Evolutionary conservation across 768 basidiomycete species (phyloP).

Genomic region (Amyloporia xantha): DNA sequence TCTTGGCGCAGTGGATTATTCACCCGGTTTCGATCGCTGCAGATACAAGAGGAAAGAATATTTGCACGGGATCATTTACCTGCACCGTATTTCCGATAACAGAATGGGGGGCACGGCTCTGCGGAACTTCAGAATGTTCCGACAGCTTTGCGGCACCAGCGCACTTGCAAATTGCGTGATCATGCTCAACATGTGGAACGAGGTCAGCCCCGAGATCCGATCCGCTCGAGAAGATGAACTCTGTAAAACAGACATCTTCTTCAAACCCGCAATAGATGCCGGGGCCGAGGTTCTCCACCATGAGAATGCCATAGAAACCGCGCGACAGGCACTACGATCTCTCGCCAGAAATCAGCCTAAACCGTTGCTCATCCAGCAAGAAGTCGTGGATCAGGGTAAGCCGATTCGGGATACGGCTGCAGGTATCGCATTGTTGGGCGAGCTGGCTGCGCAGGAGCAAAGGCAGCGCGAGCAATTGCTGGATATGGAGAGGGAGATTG

Average conservation of each 20-base stretch:
- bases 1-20: constrained; percentile 7
- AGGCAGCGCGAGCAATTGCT: constrained; percentile 9
- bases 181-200: constrained; percentile 16
- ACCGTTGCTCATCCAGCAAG: constrained; percentile 15
- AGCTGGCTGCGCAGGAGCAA: constrained; percentile 8
- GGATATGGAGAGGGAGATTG: constrained; percentile 17
- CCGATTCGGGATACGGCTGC: constrained; percentile 12
- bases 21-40: not conserved
- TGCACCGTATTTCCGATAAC: constrained; percentile 24
- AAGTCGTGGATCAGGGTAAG: constrained; percentile 16
- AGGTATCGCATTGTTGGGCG: constrained; percentile 6
- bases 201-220: not conserved
- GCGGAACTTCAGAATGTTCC: constrained; percentile 15
- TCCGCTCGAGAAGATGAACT: constrained; percentile 11
- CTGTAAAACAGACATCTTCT: constrained; percentile 7
- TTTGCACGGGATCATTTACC: constrained; percentile 23
- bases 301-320: not conserved
- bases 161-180: constrained; percentile 14
- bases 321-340: not conserved
- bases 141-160: constrained; percentile 10
- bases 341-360: constrained; percentile 2
- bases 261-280: constrained; percentile 10
- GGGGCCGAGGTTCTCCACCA: constrained; percentile 7
- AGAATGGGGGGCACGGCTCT: constrained; percentile 12
- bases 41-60: constrained; percentile 16